A percentile compares a stretch with the other conserved stretches of the same genome.
These are phyloP conservation scores for Nemania sp. DNA, from an alignment of 2,329 filamentous ascomycete species.

Conservation along the genomic window DNA sequence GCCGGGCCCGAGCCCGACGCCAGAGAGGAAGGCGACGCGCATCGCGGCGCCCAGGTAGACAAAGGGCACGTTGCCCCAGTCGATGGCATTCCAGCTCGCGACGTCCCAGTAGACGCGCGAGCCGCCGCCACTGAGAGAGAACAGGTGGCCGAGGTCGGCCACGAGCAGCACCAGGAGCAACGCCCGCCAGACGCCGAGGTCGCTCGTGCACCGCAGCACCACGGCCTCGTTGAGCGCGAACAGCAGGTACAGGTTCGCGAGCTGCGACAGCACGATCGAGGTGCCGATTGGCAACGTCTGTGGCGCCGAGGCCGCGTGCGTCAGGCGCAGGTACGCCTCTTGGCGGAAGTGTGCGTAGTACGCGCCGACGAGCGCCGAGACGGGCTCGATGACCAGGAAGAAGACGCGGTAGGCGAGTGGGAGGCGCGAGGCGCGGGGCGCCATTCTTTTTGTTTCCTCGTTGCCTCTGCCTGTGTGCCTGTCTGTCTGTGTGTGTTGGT, in stretches of 20 bases:
- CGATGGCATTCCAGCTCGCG: constrained; percentile 67
- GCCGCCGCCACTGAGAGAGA: constrained; percentile 65
- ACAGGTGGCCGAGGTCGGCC: constrained; percentile 78
- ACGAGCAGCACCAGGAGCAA: constrained; percentile 70
- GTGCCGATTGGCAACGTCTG: constrained; percentile 54
- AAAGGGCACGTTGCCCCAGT: constrained; percentile 71
- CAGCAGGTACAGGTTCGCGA: constrained; percentile 78
- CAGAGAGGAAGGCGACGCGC: constrained; percentile 62
- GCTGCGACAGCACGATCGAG: constrained; percentile 71
- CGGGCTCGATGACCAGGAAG: constrained; percentile 73
- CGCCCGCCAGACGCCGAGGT: constrained; percentile 71
- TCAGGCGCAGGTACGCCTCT: constrained; percentile 65
- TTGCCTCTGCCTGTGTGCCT: too few species aligned
- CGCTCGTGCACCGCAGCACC: constrained; percentile 70
- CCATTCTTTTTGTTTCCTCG: constrained; percentile 21
- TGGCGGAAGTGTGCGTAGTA: constrained; percentile 57
- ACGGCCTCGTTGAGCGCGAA: constrained; percentile 79
- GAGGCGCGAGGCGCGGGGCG: constrained; percentile 45
- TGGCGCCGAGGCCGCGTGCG: constrained; percentile 54
- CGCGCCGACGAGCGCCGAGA: constrained; percentile 58
- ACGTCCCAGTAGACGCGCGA: constrained; percentile 65
- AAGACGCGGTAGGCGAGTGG: constrained; percentile 70
- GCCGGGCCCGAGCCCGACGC: constrained; percentile 56
- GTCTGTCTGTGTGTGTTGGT: too few species aligned
- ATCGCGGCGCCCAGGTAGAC: constrained; percentile 68